Base-by-base conservation (phyloP, 345 rosid species). In the Trapa bicornis region DNA sequence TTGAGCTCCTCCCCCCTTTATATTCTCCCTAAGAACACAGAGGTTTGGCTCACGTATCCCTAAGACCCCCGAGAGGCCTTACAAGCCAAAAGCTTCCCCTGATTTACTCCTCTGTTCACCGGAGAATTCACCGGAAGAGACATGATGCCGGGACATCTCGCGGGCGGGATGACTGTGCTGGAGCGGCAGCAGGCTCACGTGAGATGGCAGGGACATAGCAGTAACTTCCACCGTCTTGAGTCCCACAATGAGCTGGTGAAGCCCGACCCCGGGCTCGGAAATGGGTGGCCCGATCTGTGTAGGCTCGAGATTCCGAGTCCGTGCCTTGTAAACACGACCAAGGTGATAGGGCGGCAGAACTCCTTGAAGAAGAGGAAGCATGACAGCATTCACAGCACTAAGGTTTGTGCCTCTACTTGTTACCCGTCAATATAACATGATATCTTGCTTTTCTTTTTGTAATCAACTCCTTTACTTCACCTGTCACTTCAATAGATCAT, bases 341-440 rank as follows among this genome's bases (percentile, higher is more conserved):
- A 45, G 48, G 12, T 45, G 48, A 6, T 11, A 4, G 48, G 48
- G 48, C 0, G 48, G 48, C 48, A 45, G 48, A 1, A 11, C 48
- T 45, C 48, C 10, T 70, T 76, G 69, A 86, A 77, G 88, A 92
- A 86, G 75, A 77, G 96, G 74, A 92, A 83, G 72, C 68, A 53
- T 65, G 83, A 81, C 56, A 76, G 77, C 65, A 39, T 63, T 13
- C 82, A 77, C 37, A 70, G 56, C 68, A 10, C 78, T 3, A 75
- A 82, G 82, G 85, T 80, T 8, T 61, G 71, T 14, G 32, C n/a
- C 33, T 37, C 9, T 41, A 0, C 4, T 32, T 11, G 48, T 45
- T 5, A 45, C 10, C 48, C 2, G 48, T 5, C 48, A 7, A 45
- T 45, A 45, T 45, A 2, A 11, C 12, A 45, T 45, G 48, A 45